Evolutionary conservation across 2,329 filamentous ascomycete species (phyloP).

Genomic region (Botrytis paeoniae): DNA sequence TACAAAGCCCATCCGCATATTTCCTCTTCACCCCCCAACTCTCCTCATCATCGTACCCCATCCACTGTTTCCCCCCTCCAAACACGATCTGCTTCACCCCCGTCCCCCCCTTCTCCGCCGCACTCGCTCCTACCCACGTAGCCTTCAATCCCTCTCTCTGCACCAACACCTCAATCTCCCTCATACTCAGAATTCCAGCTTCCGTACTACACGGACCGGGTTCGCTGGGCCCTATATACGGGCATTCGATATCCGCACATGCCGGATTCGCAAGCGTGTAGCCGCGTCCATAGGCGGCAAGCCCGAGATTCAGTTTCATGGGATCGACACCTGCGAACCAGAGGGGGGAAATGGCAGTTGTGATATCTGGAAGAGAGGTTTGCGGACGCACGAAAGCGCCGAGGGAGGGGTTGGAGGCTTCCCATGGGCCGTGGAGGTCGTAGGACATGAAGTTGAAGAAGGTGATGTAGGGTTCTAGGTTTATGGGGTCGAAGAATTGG

Average conservation of each 20-base stretch:
- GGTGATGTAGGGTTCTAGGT: constrained; percentile 33
- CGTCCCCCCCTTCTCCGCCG: background rate
- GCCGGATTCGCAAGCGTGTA: constrained; percentile 39
- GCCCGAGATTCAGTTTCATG: constrained; percentile 46
- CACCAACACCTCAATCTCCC: constrained; percentile 38
- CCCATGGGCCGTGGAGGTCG: constrained; percentile 45
- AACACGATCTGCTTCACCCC: constrained; percentile 35
- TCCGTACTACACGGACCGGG: constrained; percentile 35
- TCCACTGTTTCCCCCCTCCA: constrained; percentile 41
- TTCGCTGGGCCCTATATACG: constrained; percentile 27
- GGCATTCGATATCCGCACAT: constrained; percentile 33
- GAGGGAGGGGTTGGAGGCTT: constrained; percentile 35
- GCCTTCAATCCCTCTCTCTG: constrained; percentile 27
- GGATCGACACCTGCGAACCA: constrained; percentile 44
- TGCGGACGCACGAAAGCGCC: constrained; percentile 41
- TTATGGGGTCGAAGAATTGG: constrained; percentile 35
- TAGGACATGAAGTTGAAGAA: constrained; percentile 41
- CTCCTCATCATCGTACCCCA: constrained; percentile 41
- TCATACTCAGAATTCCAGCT: constrained; percentile 37
- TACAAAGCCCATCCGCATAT: constrained; percentile 33
- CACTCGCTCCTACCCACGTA: constrained; percentile 21
- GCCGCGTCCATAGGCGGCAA: constrained; percentile 48
- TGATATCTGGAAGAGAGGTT: constrained; percentile 45
- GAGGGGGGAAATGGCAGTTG: constrained; percentile 39
- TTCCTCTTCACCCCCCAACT: constrained; percentile 25